Base-by-base conservation (phyloP, 129 eudicot species). In the Glebionis coronaria region DNA sequence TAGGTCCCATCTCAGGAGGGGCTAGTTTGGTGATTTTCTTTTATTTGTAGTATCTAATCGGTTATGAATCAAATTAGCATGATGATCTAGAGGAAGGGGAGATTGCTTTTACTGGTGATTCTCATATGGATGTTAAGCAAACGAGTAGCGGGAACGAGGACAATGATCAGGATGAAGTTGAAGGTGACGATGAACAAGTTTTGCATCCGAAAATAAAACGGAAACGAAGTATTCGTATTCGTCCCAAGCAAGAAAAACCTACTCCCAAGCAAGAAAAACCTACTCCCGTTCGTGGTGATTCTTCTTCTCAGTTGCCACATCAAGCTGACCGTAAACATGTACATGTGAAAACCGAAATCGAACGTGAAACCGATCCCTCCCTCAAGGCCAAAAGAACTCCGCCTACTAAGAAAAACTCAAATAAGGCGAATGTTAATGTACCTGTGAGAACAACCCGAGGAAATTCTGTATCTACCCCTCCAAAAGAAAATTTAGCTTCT, bases 11-110 rank as follows among this genome's bases (percentile, higher is more conserved):
- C 42, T 35, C 9, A 23, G 2, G 25, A 23, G 42, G 9, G 42
- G 42, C 40, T 35, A 35, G 42, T 31, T 31, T 35, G 42, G 42
- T 35, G 42, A 31, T 35, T 35, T 35, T 35, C 42, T 15, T 12
- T 7, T 29, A 10, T 63, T 59, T 9, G 7, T 15, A 68, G 44
- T 14, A 54, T 53, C 64, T 58, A 46, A 71, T 18, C 38, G 71
- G 55, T 49, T 67, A 16, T 68, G 47, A n/a, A 9, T 4, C 63
- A 27, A 44, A 52, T 59, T 77, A 93, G 99, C 63, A 75, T 65
- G 95, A 89, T 75, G 99, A 93, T n/a, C 66, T 93, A 58, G 99
- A 93, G 77, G 99, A 93, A 75, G 99, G 99, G 55, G 99, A 93
- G 77, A 89, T 89, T 49, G 88, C 87, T 14, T 68, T 72, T 49